phyloP scores from a whole-genome alignment of 2,329 filamentous ascomycete species.

The Westerdykella sp. region DNA sequence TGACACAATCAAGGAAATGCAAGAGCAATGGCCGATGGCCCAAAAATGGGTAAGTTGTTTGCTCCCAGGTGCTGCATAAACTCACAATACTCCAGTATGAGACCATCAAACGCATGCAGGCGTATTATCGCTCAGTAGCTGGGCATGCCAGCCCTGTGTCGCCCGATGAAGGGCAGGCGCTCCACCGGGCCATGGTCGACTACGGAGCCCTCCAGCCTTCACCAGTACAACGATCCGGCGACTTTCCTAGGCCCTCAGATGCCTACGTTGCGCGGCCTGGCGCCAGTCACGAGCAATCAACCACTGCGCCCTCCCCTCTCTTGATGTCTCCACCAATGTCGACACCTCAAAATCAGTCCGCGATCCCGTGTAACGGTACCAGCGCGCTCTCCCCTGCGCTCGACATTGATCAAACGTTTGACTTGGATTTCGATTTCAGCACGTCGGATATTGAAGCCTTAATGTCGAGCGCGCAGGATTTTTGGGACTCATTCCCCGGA shows the following conservation, averaged over 20 bases:
- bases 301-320: neutral
- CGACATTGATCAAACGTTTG: constrained; percentile 29
- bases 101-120: constrained; percentile 40
- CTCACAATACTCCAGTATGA: constrained; percentile 25
- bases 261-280: neutral
- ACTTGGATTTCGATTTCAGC: constrained; percentile 29
- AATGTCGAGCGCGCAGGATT: constrained; percentile 36
- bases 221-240: constrained; percentile 32
- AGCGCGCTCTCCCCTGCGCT: constrained; percentile 20
- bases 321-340: constrained; percentile 14
- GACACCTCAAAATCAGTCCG: constrained; percentile 19
- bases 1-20: constrained; percentile 38
- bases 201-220: constrained; percentile 37
- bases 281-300: neutral
- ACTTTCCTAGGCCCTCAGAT: constrained; percentile 3
- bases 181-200: constrained; percentile 37
- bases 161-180: constrained; percentile 33
- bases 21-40: constrained; percentile 38
- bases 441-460: constrained; percentile 35
- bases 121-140: constrained; percentile 33
- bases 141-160: constrained; percentile 32
- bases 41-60: constrained; percentile 31
- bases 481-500: constrained; percentile 36
- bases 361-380: constrained; percentile 17
- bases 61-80: rapidly evolving